Evolutionary conservation across 345 rosid genomes (phyloP), one percentile per base, ranked within the genome.

Genomic region (Bretschneidera sinensis): DNA sequence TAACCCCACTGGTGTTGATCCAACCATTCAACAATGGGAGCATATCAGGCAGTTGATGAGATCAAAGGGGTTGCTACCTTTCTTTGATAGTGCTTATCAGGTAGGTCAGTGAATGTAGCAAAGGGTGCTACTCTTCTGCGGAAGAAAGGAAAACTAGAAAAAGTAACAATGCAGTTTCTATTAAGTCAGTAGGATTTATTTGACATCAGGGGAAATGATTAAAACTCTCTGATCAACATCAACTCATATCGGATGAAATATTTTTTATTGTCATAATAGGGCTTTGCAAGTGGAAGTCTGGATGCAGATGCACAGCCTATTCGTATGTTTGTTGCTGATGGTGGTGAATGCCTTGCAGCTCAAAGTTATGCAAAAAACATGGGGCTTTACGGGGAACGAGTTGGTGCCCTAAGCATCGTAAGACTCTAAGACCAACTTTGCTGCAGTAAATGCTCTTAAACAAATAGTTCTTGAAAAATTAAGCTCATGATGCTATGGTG

Each of bases 31-130:
- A 74, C 96, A 94, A 63, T 88, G 97, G 97, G 96, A 84, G 75
- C 84, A 76, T 62, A 89, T 92, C 74, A 78, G 95, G 78, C 70
- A 68, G 76, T 57, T 84, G 78, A 86, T 89, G 51, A 86, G 97
- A 47, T 84, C 91, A 14, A 90, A 81, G 79, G 72, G 78, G 43
- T 71, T 87, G 79, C 55, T 94, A 76, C 97, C 96, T 54, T 94
- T 87, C 79, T 94, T 94, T 78, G 97, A 92, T 25, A 92, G 97
- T 69, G 97, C 99, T 53, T 92, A 92, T 79, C 97, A 87, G 92
- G 97, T 84, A 51, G 24, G 63, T 54, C 25, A 9, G 22, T 59
- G 48, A 62, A 47, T 51, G 51, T 43, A 19, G 18, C 33, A 18
- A 22, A 50, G 21, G 24, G 51, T 62, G 17, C n/a, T n/a, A n/a